These are phyloP conservation scores for Tilletia indica DNA, from an alignment of 1,284 basidiomycete species.

Conservation along the genomic window DNA sequence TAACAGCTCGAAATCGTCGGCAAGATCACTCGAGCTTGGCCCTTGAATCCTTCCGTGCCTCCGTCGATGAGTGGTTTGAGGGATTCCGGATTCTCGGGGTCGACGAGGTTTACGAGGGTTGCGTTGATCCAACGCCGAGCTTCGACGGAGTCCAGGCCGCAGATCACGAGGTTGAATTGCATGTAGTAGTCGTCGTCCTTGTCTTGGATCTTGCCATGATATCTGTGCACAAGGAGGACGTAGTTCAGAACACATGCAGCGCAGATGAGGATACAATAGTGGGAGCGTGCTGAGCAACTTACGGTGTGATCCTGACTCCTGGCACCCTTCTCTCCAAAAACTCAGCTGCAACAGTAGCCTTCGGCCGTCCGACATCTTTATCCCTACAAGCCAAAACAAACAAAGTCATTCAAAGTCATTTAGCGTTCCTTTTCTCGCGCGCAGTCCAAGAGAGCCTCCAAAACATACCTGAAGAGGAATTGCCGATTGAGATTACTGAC, in stretches of 20 bases:
- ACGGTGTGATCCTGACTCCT: conserved; percentile 91
- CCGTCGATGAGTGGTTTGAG: conserved; percentile 98
- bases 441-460: neutral
- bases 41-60: conserved; percentile 99
- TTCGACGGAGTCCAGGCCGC: conserved; percentile 85
- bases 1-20: conserved; percentile 95
- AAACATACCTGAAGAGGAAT: conserved; percentile 83
- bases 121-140: conserved; percentile 98
- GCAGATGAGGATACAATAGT: no score
- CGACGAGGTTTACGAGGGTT: conserved; percentile 87
- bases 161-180: conserved; percentile 94
- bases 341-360: conserved; percentile 88
- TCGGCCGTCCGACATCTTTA: conserved; percentile 89
- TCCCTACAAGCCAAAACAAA: conserved; percentile 61
- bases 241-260: no score
- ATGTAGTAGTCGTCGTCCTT: conserved; percentile 93
- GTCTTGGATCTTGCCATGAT: conserved; percentile 97
- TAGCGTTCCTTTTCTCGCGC: neutral
- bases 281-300: conserved; percentile 54
- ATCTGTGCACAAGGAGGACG: conserved; percentile 61
- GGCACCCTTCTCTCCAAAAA: conserved; percentile 82
- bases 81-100: conserved; percentile 78
- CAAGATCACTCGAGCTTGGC: conserved; percentile 93
- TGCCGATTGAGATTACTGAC: conserved; percentile 98
- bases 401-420: neutral